Evolutionary conservation across 2,329 filamentous ascomycete species (phyloP).

Genomic region (Ophioceras dolichostomum): DNA sequence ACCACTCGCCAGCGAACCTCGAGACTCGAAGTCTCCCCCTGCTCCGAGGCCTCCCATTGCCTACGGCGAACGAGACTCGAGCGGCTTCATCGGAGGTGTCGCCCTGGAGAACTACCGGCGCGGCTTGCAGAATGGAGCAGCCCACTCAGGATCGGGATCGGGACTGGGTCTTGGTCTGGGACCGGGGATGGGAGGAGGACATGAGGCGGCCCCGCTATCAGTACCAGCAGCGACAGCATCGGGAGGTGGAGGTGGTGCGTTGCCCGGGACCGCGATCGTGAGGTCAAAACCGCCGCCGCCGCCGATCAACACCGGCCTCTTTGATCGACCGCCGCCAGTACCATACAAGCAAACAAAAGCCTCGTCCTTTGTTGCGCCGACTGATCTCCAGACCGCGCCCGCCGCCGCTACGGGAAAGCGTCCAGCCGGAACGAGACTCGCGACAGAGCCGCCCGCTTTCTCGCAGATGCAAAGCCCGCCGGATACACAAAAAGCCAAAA

Average conservation of each 20-base stretch:
- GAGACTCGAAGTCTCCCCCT: conserved; percentile 8
- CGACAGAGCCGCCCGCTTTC: conserved; percentile 21
- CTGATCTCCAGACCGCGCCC: conserved; percentile 27
- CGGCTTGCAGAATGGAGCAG: conserved; percentile 15
- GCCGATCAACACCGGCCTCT: conserved; percentile 21
- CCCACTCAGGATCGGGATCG: too few relatives aligned
- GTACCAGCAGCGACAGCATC: too few relatives aligned
- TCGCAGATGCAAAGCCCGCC: conserved; percentile 6
- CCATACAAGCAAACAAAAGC: conserved; percentile 17
- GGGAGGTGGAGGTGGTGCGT: too few relatives aligned
- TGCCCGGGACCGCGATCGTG: too few relatives aligned
- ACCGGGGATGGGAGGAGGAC: too few relatives aligned
- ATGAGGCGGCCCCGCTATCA: too few relatives aligned
- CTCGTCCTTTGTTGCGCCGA: conserved; percentile 35
- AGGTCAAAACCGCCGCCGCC: conserved; percentile 20
- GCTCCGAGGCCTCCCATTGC: conserved; percentile 18
- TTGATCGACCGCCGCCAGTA: conserved; percentile 16
- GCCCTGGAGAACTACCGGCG: conserved; percentile 38
- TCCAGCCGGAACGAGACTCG: conserved; percentile 25
- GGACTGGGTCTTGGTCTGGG: too few relatives aligned
- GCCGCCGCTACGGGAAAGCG: conserved; percentile 22
- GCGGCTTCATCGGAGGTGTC: conserved; percentile 42
- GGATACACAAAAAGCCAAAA: conserved; percentile 35
- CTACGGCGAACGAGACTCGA: conserved; percentile 22
- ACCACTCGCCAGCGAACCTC: too few relatives aligned